Evolutionary conservation across 2,329 filamentous ascomycete genomes (phyloP).

Genomic region (Fusarium humuli): DNA sequence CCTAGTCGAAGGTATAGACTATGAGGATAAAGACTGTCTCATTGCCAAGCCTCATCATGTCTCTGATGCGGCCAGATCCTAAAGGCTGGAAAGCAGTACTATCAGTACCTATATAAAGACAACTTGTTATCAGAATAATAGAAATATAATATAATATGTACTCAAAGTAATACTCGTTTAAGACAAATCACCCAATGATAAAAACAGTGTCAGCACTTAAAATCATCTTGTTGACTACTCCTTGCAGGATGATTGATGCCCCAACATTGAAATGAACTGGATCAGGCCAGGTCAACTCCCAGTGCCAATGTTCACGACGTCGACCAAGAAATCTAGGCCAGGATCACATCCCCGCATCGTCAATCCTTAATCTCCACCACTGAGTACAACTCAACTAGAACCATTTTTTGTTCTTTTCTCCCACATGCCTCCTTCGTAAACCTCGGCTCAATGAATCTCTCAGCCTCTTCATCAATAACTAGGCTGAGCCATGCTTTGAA

Average conservation of each 20-base stretch:
- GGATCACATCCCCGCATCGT: constrained; percentile 25
- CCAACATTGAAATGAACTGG: not conserved
- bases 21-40: not conserved
- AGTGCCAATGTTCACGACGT: constrained; percentile 26
- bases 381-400: not conserved
- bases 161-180: not conserved
- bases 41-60: constrained; percentile 26
- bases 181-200: not conserved
- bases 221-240: not conserved
- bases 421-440: constrained; percentile 25
- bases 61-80: not conserved
- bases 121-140: not conserved
- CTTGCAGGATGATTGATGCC: constrained; percentile 15
- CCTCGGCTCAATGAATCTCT: constrained; percentile 26
- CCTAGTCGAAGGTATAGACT: not conserved
- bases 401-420: constrained; percentile 5
- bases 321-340: constrained; percentile 17
- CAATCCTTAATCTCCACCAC: constrained; percentile 32
- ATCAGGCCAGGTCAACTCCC: not conserved
- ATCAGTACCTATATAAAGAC: too few relatives aligned
- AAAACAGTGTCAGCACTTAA: not conserved
- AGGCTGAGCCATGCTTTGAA: not conserved
- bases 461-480: not conserved
- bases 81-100: not conserved
- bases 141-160: not conserved